These are phyloP conservation scores for Mycena metata DNA, from an alignment of 768 basidiomycete species.

Conservation along the genomic window DNA sequence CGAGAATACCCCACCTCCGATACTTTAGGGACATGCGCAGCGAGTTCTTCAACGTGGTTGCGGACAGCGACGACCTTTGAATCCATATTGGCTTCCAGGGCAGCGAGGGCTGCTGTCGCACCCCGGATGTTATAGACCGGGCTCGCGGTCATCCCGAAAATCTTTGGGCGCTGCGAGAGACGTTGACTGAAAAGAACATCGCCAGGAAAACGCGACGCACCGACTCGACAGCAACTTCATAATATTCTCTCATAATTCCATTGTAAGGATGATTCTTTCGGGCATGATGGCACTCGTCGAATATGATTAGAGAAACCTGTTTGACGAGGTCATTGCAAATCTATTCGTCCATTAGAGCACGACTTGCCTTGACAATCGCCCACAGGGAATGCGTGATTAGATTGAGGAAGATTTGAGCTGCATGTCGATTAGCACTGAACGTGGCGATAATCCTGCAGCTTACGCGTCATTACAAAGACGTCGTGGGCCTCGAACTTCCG, in stretches of 20 bases:
- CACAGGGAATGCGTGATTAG: slow-evolving; percentile 86
- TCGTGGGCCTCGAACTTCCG: slow-evolving; percentile 73
- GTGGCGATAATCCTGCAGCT: slow-evolving; percentile 19
- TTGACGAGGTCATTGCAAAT: neutral
- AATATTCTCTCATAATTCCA: slow-evolving; percentile 79
- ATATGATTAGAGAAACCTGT: slow-evolving; percentile 74
- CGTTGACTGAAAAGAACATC: neutral
- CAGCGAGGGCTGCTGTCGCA: slow-evolving; percentile 70
- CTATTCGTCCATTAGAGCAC: neutral
- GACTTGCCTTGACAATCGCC: slow-evolving; percentile 71
- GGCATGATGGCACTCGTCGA: slow-evolving; percentile 88
- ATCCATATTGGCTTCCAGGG: slow-evolving; percentile 79
- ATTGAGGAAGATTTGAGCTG: slow-evolving; percentile 88
- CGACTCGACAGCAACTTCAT: slow-evolving; percentile 54
- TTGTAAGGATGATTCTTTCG: slow-evolving; percentile 84
- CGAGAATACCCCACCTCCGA: slow-evolving; percentile 61
- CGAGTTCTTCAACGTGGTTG: slow-evolving; percentile 76
- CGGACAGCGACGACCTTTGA: slow-evolving; percentile 83
- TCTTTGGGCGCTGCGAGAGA: slow-evolving; percentile 68
- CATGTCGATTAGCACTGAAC: neutral
- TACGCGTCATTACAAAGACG: slow-evolving; percentile 90
- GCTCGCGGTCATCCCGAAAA: slow-evolving; percentile 96
- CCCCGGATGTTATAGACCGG: slow-evolving; percentile 88
- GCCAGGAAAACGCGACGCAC: slow-evolving; percentile 6
- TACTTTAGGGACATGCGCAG: slow-evolving; percentile 72